phyloP scores from a whole-genome alignment of 1,284 basidiomycete species.

The Pseudomicrostroma phylloplanum region DNA sequence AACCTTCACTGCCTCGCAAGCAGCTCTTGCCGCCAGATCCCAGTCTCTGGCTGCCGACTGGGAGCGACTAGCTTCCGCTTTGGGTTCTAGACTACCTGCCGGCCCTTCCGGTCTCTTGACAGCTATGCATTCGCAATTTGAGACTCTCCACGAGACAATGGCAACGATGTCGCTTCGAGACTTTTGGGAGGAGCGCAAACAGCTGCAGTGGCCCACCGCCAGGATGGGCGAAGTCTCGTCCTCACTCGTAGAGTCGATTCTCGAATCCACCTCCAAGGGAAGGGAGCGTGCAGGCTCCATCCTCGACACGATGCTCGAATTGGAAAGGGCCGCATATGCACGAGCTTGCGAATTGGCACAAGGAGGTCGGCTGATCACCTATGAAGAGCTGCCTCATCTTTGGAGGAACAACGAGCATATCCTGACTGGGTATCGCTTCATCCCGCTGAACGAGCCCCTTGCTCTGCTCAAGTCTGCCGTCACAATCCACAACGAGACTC shows the following conservation, averaged over 20 bases:
- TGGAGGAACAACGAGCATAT: slow-evolving; percentile 50
- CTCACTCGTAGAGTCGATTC: not conserved
- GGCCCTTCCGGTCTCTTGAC: slow-evolving; percentile 14
- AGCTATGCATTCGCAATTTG: slow-evolving; percentile 30
- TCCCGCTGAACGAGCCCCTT: slow-evolving; percentile 37
- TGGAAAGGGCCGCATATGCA: slow-evolving; percentile 41
- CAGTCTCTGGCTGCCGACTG: slow-evolving; percentile 22
- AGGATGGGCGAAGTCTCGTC: not conserved
- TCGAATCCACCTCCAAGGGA: not conserved
- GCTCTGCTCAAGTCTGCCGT: slow-evolving; percentile 41
- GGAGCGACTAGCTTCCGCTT: not conserved
- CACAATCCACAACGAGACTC: slow-evolving; percentile 49
- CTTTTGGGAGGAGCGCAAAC: slow-evolving; percentile 7
- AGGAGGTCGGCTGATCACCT: slow-evolving; percentile 38
- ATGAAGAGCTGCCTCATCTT: slow-evolving; percentile 39
- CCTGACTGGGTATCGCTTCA: slow-evolving; percentile 48
- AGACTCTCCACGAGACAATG: slow-evolving; percentile 31
- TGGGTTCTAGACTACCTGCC: not conserved
- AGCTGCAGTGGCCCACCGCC: not conserved
- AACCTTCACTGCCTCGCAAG: slow-evolving; percentile 15
- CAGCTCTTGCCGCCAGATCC: slow-evolving; percentile 27
- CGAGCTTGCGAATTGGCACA: slow-evolving; percentile 41
- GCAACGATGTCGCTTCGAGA: slow-evolving; percentile 33
- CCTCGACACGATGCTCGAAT: slow-evolving; percentile 29
- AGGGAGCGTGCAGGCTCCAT: not conserved